These are phyloP conservation scores for Claviceps sorghi DNA, from an alignment of 2,329 filamentous ascomycete species.

Conservation along the genomic window DNA sequence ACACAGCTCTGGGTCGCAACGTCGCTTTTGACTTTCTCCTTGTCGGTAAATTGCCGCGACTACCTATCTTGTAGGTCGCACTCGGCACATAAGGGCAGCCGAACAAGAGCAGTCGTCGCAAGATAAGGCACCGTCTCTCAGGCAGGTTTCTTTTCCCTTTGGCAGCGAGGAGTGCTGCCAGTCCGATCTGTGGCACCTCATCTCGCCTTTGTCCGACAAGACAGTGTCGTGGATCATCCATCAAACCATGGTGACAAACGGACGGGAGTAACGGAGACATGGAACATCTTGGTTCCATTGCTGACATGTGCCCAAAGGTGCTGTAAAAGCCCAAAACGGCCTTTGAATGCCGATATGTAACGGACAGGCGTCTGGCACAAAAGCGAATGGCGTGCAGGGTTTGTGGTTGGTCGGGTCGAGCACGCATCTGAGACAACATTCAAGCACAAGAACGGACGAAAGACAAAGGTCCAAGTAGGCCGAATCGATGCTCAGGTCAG, in stretches of 20 bases:
- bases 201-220: conserved; percentile 21
- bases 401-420: conserved; percentile 8
- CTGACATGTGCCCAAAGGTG: not conserved
- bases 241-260: not conserved
- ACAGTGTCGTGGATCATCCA: conserved; percentile 3
- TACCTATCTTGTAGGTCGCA: conserved; percentile 4
- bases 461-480: conserved; percentile 1
- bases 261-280: conserved; percentile 6
- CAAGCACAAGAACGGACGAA: conserved; percentile 9
- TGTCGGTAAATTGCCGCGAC: conserved; percentile 1
- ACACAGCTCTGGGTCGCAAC: not conserved
- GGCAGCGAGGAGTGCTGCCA: conserved; percentile 17
- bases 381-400: conserved; percentile 4
- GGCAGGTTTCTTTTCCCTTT: conserved; percentile 6
- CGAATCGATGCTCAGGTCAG: not conserved
- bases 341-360: conserved; percentile 4
- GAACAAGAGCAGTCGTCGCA: conserved; percentile 1
- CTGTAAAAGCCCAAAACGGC: conserved; percentile 2
- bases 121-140: conserved; percentile 4
- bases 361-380: conserved; percentile 5
- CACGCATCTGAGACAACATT: conserved; percentile 12
- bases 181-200: conserved; percentile 27
- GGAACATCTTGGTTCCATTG: conserved; percentile 5
- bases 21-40: conserved; percentile 2
- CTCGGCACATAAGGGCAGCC: conserved; percentile 1